Evolutionary conservation across 805 yeast species (phyloP).

Genomic region (Zygotorulaspora chibaensis): DNA sequence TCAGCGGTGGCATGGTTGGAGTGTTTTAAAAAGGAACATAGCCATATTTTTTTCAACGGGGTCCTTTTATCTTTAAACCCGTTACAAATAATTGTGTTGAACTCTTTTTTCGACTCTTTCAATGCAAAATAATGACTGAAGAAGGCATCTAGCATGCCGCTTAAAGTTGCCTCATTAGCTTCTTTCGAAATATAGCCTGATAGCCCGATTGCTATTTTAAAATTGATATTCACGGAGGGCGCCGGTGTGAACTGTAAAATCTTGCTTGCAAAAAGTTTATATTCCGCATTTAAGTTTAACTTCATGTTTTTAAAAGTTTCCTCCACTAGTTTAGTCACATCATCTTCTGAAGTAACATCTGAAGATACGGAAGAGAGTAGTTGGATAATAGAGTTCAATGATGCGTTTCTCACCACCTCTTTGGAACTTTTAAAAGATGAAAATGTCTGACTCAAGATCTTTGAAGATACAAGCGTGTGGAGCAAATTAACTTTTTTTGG

Average conservation of each 20-base stretch:
- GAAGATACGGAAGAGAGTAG: constrained; percentile 24
- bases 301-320: constrained; percentile 58
- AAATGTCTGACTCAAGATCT: constrained; percentile 48
- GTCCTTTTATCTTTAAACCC: constrained; percentile 68
- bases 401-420: constrained; percentile 51
- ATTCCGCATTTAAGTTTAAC: constrained; percentile 58
- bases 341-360: constrained; percentile 27
- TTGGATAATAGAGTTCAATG: constrained; percentile 37
- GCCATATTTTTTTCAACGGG: constrained; percentile 66
- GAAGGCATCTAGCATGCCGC: constrained; percentile 46
- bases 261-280: constrained; percentile 50
- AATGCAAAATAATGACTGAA: constrained; percentile 41
- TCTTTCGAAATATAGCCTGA: constrained; percentile 63
- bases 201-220: constrained; percentile 42
- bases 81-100: constrained; percentile 38
- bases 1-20: constrained; percentile 38
- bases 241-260: constrained; percentile 39
- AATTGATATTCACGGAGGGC: constrained; percentile 30
- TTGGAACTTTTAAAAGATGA: constrained; percentile 67
- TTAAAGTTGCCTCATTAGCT: constrained; percentile 62
- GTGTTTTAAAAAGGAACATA: constrained; percentile 37
- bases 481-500: constrained; percentile 41
- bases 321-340: constrained; percentile 39
- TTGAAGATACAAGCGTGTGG: constrained; percentile 39
- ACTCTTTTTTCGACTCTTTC: constrained; percentile 23